Evolutionary conservation across 495 filamentous ascomycete species (phyloP).

Genomic region (Clavariopsis aquatica): DNA sequence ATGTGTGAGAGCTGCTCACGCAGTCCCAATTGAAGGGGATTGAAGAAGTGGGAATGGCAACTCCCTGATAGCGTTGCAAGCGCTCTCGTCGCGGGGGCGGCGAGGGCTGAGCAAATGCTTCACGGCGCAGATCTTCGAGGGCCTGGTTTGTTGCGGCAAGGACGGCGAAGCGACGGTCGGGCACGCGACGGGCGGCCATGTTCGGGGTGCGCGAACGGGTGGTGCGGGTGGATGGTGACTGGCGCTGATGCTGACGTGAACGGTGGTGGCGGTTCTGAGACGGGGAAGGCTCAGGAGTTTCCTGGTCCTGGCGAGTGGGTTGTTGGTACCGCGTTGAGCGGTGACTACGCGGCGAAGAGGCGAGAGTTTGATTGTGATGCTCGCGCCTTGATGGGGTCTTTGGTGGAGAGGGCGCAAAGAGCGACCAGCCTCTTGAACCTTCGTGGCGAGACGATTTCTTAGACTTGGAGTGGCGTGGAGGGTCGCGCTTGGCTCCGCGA

Average conservation of each 20-base stretch:
- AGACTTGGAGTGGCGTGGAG: slow-evolving; percentile 30
- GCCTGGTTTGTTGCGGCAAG: slow-evolving; percentile 36
- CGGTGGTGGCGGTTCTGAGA: slow-evolving; percentile 18
- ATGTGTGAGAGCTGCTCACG: slow-evolving; percentile 30
- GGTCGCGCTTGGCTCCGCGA: slow-evolving; percentile 36
- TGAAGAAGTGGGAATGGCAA: slow-evolving; percentile 19
- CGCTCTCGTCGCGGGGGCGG: slow-evolving; percentile 32
- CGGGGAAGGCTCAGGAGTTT: slow-evolving; percentile 13
- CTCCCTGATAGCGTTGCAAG: slow-evolving; percentile 31
- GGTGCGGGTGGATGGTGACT: slow-evolving; percentile 10
- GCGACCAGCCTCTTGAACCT: slow-evolving; percentile 20
- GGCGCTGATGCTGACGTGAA: slow-evolving; percentile 26
- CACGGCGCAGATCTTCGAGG: slow-evolving; percentile 33
- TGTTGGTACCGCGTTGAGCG: slow-evolving; percentile 17
- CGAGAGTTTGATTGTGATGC: slow-evolving; percentile 17
- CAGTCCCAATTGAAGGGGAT: slow-evolving; percentile 39
- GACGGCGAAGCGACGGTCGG: slow-evolving; percentile 37
- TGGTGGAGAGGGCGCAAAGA: slow-evolving; percentile 30
- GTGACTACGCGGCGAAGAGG: slow-evolving; percentile 19
- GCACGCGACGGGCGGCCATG: slow-evolving; percentile 31
- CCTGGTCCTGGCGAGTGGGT: slow-evolving; percentile 7
- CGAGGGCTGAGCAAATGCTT: slow-evolving; percentile 34
- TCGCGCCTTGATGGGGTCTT: slow-evolving; percentile 22
- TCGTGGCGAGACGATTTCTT: slow-evolving; percentile 20
- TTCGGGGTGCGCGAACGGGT: slow-evolving; percentile 29